Evolutionary conservation across 768 basidiomycete genomes (phyloP), one percentile per base, ranked within the genome.

Genomic region (Mycena pura): DNA sequence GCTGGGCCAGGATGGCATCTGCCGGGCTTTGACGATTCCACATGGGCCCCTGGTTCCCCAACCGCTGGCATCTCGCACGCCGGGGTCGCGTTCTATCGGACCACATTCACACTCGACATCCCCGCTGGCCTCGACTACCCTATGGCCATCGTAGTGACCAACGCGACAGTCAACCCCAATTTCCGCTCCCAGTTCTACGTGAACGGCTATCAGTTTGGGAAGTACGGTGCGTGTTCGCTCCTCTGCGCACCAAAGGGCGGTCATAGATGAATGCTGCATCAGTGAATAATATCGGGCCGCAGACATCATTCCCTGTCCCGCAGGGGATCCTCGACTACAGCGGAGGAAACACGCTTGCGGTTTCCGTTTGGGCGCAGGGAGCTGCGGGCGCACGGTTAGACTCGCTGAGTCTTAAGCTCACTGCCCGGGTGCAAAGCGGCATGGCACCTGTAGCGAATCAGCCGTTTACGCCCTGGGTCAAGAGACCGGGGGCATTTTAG

Each of bases 1-100:
- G 3, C 32, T 31, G 78, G 79, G 85, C 32, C 34, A 79, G 79
- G 85, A 32, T 86, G 84, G 82, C 86, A 88, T 66, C 76, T 86
- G n/a, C 86, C 86, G 21, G 80, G 76, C 28, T 84, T 83, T 69
- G 73, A 84, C 41, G 83, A 85, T 54, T 70, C 75, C 11, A 60
- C 58, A 0, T 86, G 86, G 86, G 66, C 73, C 11, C 52, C 62
- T 27, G 75, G 80, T 3, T 75, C 73, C 11, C 83, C 84, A 1
- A 81, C 76, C 9, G 67, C 61, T 1, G 83, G 82, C 27, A 76
- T 78, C 34, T 70, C 75, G 6, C 62, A 72, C 8, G 77, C 82
- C 7, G 84, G 84, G 22, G 82, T 84, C 32, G 73, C 70, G 49
- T 83, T 85, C 70, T 84, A 79, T 62, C 78, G 78, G 43, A 79